These are phyloP conservation scores for Monilinia fructigena DNA, from an alignment of 2,329 filamentous ascomycete genomes.

Conservation along the genomic window DNA sequence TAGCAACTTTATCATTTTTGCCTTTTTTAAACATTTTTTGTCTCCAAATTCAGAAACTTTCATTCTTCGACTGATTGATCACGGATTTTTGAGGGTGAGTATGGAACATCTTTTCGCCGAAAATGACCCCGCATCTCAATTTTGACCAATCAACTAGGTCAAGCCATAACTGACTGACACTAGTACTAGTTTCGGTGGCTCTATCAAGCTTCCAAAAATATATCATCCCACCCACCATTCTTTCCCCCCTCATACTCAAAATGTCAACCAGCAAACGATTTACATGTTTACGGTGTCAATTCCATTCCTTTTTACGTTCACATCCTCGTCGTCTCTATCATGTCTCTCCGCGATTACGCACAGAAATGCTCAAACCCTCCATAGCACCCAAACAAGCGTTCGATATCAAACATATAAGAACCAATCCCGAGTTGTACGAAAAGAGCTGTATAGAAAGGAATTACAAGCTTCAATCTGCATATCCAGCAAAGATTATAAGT, in stretches of 20 bases:
- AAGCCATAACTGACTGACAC: background rate
- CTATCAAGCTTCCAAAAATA: constrained; percentile 5
- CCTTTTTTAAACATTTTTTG: no score
- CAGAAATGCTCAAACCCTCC: constrained; percentile 40
- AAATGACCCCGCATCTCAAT: background rate
- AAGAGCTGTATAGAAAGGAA: constrained; percentile 84
- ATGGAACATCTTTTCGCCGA: background rate
- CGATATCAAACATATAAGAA: constrained; percentile 86
- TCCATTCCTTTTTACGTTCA: background rate
- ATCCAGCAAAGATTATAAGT: constrained; percentile 55
- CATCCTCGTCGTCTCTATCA: constrained; percentile 18
- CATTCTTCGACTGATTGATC: background rate
- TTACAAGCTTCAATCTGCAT: constrained; percentile 59
- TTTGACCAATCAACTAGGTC: background rate
- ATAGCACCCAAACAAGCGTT: constrained; percentile 76
- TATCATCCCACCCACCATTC: constrained; percentile 9
- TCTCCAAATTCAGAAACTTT: background rate
- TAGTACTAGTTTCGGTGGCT: background rate
- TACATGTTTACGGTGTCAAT: constrained; percentile 18
- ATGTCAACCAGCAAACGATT: constrained; percentile 19
- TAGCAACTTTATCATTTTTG: rapidly evolving
- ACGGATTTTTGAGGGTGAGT: background rate
- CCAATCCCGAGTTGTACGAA: constrained; percentile 76
- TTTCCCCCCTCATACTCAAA: background rate
- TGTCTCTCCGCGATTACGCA: constrained; percentile 12